phyloP scores from a whole-genome alignment of 495 filamentous ascomycete genomes.

The Podospora comata region DNA sequence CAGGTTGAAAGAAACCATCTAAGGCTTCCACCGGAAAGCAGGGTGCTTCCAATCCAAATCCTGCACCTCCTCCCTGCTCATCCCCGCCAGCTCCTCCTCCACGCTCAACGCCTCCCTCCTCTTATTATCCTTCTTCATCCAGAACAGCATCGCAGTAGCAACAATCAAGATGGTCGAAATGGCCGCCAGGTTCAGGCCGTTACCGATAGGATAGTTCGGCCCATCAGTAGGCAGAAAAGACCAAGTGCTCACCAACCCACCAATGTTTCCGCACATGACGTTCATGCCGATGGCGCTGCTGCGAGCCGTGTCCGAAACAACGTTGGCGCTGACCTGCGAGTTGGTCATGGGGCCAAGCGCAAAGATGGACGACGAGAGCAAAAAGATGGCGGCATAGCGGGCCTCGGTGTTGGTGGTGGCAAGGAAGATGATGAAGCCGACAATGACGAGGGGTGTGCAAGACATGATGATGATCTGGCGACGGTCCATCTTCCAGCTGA shows the following conservation, averaged over 20 bases:
- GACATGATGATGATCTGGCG: slow-evolving; percentile 63
- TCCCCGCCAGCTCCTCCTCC: slow-evolving; percentile 52
- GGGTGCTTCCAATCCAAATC: slow-evolving; percentile 73
- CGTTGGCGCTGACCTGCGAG: slow-evolving; percentile 65
- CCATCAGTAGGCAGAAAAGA: slow-evolving; percentile 61
- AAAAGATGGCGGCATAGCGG: slow-evolving; percentile 69
- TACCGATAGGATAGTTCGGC: slow-evolving; percentile 69
- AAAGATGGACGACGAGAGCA: slow-evolving; percentile 66
- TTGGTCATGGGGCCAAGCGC: slow-evolving; percentile 63
- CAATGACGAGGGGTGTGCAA: slow-evolving; percentile 55
- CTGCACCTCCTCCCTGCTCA: slow-evolving; percentile 56
- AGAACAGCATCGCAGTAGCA: slow-evolving; percentile 46
- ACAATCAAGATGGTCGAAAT: slow-evolving; percentile 51
- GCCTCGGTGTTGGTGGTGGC: slow-evolving; percentile 49
- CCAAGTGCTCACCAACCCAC: slow-evolving; percentile 70
- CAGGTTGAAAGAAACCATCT: not conserved
- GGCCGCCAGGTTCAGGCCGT: slow-evolving; percentile 69
- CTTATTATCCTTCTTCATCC: slow-evolving; percentile 64
- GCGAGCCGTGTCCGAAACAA: slow-evolving; percentile 66
- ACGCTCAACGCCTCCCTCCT: slow-evolving; percentile 50
- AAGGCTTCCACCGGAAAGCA: slow-evolving; percentile 62
- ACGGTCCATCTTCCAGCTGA: slow-evolving; percentile 58
- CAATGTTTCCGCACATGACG: slow-evolving; percentile 72
- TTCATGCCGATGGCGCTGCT: slow-evolving; percentile 57
- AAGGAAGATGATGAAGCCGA: slow-evolving; percentile 72